phyloP scores from a whole-genome alignment of 257 asterid genomes.

The Solanum habrochaites region DNA sequence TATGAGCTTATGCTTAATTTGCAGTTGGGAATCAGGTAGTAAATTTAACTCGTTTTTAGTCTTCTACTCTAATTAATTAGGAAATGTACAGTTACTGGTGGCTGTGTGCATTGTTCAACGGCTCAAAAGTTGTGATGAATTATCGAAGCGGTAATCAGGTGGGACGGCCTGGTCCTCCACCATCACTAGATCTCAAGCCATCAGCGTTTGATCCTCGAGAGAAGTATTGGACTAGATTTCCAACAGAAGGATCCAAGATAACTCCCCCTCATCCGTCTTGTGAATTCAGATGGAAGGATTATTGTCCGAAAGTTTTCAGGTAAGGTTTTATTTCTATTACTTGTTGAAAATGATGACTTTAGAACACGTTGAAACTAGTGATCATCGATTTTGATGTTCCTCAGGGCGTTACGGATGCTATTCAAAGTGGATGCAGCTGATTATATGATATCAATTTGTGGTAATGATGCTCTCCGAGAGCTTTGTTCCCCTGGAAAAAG shows the following conservation, averaged over 20 bases:
- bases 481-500: constrained; percentile 2
- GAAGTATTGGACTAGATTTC: constrained; percentile 1
- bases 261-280: background rate
- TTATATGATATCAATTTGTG: constrained; percentile 1
- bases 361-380: background rate
- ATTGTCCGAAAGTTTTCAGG: constrained; percentile 1
- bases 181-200: background rate
- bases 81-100: background rate
- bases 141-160: background rate
- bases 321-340: background rate
- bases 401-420: background rate
- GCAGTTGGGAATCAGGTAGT: constrained; percentile 31
- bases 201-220: background rate
- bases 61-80: background rate
- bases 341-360: background rate
- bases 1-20: constrained; percentile 31
- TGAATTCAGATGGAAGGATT: constrained; percentile 1
- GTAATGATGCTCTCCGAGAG: background rate
- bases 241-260: background rate
- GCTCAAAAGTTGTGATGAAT: background rate
- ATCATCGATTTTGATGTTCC: background rate
- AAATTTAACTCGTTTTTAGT: background rate
- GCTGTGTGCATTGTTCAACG: background rate
- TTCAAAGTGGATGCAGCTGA: constrained; percentile 2
- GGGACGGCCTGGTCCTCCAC: constrained; percentile 1